A percentile compares a stretch with the other conserved stretches of the same genome.
Conservation (phyloP, 495 filamentous ascomycete species). For the Clohesyomyces aquaticus region DNA sequence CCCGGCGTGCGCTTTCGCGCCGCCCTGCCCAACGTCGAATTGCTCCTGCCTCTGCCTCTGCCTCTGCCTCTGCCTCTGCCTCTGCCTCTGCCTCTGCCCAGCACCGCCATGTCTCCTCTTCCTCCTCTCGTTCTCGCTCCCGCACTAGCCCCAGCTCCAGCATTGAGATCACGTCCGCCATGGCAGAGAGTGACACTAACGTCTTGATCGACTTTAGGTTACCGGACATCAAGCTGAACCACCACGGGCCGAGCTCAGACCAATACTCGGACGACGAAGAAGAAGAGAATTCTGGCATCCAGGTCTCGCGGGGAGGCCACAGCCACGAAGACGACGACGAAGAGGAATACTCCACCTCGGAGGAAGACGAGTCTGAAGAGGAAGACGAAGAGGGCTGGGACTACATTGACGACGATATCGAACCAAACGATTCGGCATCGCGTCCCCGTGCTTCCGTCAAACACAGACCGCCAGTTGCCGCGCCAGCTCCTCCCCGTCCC, state of each 20-base stretch:
- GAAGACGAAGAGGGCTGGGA: slow-evolving; percentile 41
- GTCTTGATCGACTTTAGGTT: slow-evolving; percentile 37
- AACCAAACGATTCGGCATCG: slow-evolving; percentile 49
- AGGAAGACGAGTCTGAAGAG: slow-evolving; percentile 37
- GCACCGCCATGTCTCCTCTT: too few species aligned
- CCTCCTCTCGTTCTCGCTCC: slow-evolving; percentile 21
- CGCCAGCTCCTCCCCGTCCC: slow-evolving; percentile 40
- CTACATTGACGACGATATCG: slow-evolving; percentile 46
- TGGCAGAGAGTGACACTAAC: slow-evolving; percentile 35
- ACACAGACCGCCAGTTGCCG: slow-evolving; percentile 24
- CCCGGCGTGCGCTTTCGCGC: slow-evolving; percentile 34
- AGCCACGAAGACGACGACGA: slow-evolving; percentile 30
- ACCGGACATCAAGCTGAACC: slow-evolving; percentile 39
- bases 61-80: slow-evolving; percentile 26
- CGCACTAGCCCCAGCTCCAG: slow-evolving; percentile 25
- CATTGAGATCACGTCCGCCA: slow-evolving; percentile 28
- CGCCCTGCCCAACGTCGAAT: slow-evolving; percentile 28
- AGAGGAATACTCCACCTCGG: slow-evolving; percentile 34
- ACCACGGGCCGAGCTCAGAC: slow-evolving; percentile 39
- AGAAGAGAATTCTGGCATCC: slow-evolving; percentile 40
- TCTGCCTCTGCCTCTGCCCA: slow-evolving; percentile 17
- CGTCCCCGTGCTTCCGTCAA: slow-evolving; percentile 38
- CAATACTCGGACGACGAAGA: slow-evolving; percentile 29
- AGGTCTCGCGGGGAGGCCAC: slow-evolving; percentile 39
- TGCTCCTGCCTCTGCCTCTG: slow-evolving; percentile 19